These are phyloP conservation scores for Acrocalymma vagum DNA, from an alignment of 2,329 filamentous ascomycete genomes.

Conservation along the genomic window DNA sequence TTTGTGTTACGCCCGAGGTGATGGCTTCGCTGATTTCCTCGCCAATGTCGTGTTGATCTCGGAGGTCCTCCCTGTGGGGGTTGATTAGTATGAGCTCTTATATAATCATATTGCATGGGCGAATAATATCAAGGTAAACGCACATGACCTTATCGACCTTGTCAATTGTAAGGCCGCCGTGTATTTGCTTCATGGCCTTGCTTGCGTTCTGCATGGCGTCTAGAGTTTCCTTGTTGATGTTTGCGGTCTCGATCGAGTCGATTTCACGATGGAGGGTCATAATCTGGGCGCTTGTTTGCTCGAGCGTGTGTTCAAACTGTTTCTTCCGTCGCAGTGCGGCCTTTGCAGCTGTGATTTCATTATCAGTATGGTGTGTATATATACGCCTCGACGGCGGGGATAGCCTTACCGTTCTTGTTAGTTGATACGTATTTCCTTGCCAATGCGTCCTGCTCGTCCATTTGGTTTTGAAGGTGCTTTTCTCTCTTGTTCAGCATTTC, in stretches of 20 bases:
- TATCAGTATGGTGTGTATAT: neutral
- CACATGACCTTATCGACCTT: constrained; percentile 97
- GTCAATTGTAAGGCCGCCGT: constrained; percentile 88
- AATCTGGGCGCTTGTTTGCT: constrained; percentile 90
- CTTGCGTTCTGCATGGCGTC: constrained; percentile 92
- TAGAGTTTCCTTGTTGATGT: constrained; percentile 97
- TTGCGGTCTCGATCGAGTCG: constrained; percentile 95
- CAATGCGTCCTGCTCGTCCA: constrained; percentile 88
- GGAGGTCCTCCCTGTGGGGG: constrained; percentile 78
- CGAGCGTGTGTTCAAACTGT: constrained; percentile 87
- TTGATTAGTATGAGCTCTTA: constrained; percentile 10
- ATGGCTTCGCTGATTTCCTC: constrained; percentile 92
- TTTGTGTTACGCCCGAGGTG: constrained; percentile 70
- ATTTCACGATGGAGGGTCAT: constrained; percentile 94
- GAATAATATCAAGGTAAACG: constrained; percentile 48
- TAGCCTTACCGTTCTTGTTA: constrained; percentile 85
- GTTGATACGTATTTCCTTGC: constrained; percentile 87
- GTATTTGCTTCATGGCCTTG: constrained; percentile 91
- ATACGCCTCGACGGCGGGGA: neutral
- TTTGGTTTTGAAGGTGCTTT: constrained; percentile 88
- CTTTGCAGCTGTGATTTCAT: constrained; percentile 75
- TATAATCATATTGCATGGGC: too few relatives aligned
- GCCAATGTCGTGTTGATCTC: constrained; percentile 91
- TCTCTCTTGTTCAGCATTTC: constrained; percentile 99
- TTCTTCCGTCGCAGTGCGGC: constrained; percentile 93